Base-by-base conservation (phyloP, 1,139 yeast genomes). In the Suhomyces choctaworum region DNA sequence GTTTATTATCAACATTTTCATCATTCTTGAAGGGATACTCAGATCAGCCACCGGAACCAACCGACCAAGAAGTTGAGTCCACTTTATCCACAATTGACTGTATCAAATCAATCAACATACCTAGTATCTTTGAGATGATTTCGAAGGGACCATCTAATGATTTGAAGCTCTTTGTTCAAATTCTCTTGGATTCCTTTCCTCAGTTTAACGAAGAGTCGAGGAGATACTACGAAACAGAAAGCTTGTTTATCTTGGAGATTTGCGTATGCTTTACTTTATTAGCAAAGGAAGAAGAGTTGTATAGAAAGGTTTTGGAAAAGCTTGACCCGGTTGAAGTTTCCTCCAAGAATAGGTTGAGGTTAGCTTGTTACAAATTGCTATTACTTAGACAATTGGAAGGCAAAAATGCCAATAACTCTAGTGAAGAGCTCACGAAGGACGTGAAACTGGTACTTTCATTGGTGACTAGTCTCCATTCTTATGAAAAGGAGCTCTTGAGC, bases 41-140 rank as follows among this genome's bases (percentile, higher is more conserved):
- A 0, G 97, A 89, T 48, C 95, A 86, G 25, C 82, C 87, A 2
- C 83, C 86, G 6, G 97, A 90, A 56, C 98, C 98, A 4, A 77
- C 94, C 1, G 95, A 85, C 39, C 95, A 85, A 49, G 97, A 90
- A 51, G 82, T 94, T 32, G 96, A 89, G 44, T 76, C 88, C 2
- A 85, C 97, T 0, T 60, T 84, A 16, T 82, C 89, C 4, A 83
- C 96, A 0, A 64, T 84, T 38, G 96, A 90, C 47, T 90, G 97
- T 54, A 71, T 89, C 35, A 77, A 76, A 37, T 77, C 89, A 1
- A 76, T 90, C 42, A 75, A 75, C 30, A 62, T 88, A 8, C 62
- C 75, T 1, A 62, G 62, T 3, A 61, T 84, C 5, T 71, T 83
- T 43, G 69, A 66, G 24, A 60, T 60, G 26, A 60, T 77, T 30